Evolutionary conservation across 2,329 filamentous ascomycete genomes (phyloP), one percentile per base, ranked within the genome.

Genomic region (Aspergillus brasiliensis): DNA sequence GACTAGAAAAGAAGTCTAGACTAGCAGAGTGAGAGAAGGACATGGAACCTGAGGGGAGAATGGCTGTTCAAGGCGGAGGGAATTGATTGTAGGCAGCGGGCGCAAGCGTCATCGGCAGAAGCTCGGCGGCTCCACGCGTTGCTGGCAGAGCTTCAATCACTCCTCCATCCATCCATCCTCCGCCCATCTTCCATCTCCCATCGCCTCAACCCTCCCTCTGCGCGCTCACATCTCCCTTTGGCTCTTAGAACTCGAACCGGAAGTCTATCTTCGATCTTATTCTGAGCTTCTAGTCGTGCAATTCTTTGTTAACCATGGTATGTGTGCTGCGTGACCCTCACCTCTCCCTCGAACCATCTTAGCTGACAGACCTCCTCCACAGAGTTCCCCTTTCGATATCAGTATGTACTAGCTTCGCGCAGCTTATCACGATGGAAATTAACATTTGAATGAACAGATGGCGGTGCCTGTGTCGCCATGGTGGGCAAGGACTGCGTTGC

Each of bases 401-500:
- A 97, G 92, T 97, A 84, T 77, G 86, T 60, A 46, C 51, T 60
- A 28, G 46, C 46, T 31, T 51, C 54, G 40, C 65, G 46, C 59
- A 51, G 53, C 48, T 56, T 59, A 51, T 27, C 56, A 46, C 27
- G 42, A 59, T 47, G 44, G 42, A 44, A 37, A 59, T 51, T 64
- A 59, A 66, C 37, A 17, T 27, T 27, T 8, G 19, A 31, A 37
- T 55, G 47, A 48, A 58, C 66, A 88, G 86, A 89, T 79, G 94
- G 94, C 82, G 94, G 94, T 78, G 94, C 94, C 82, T 94, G 90
- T 81, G 92, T 98, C 69, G 94, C 94, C 80, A 98, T 98, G 95
- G 93, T 97, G 67, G 95, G 95, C 84, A 98, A 99, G 82, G 93
- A 98, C 88, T 99, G 95, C 80, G 95, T 99, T 63, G 95, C 95